Base-by-base conservation (phyloP, 2,329 filamentous ascomycete genomes). In the Verticillium dahliae region DNA sequence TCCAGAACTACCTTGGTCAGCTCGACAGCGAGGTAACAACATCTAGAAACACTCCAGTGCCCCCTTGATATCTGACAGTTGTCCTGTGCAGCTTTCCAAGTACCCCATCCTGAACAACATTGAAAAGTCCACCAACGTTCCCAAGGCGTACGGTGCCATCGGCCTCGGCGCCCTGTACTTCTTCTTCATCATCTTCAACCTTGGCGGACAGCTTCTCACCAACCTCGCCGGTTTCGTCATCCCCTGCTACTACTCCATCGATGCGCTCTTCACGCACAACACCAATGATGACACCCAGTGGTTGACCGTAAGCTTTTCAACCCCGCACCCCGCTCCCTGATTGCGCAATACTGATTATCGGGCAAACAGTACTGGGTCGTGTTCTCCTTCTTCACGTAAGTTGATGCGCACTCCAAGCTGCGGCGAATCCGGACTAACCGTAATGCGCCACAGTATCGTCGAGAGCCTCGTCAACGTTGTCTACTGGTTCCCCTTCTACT, bases 401-500 rank as follows among this genome's bases (percentile, higher is more conserved):
- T 72, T 56, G 11, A n/a, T 57, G 45, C 35, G 50, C 22, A 38
- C 31, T 45, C 59, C 38, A 50, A 67, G 69, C 22, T 35, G 60
- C 61, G 60, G 71, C 63, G 50, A 5, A 15, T 15, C 15, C 22
- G 27, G 54, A 27, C 61, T 59, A 31, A 62, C 35, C 14, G 7
- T 10, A 41, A 3, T 31, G 18, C 11, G 22, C 15, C 57, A 14
- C 67, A 87, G 83, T 65, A 90, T 95, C 58, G 74, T 92, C 69
- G 91, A 96, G 84, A 92, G 90, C 76, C 84, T 90, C 65, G 79
- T 96, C 72, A 92, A 85, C 78, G 90, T 92, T 66, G 90, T 94
- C 66, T 95, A 95, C 85, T 96, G 91, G 91, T 92, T 96, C 83
- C 90, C 95, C 74, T 99, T 99, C 83, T 99, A 99, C 90, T 99